Base-by-base conservation (phyloP, 768 basidiomycete species). In the Pulveroboletus sp. region DNA sequence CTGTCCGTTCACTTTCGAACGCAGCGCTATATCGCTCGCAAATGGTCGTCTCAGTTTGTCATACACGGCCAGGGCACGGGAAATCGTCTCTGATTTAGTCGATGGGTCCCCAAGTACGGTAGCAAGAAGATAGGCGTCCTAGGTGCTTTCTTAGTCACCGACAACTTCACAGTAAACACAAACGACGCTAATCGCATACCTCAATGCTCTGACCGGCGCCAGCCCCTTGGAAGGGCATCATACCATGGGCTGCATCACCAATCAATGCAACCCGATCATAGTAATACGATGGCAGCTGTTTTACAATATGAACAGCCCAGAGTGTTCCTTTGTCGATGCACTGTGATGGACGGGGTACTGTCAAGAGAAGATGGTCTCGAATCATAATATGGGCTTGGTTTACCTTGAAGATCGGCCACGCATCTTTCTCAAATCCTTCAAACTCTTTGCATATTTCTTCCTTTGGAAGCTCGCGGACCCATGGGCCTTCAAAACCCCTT, bases 291-390 rank as follows among this genome's bases (percentile, higher is more conserved):
- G 69, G 69, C 18, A 88, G 63, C 6, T 81, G 76, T 45, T 71
- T 72, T 3, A 81, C 68, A 5, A 72, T 76, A 58, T 86, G 80
- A 28, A 89, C 75, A 0, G 81, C 82, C 86, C 86, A 88, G 33
- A 78, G 68, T 21, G 73, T 65, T 2, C 79, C 73, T 40, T 68
- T 72, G 4, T 79, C 75, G 18, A 79, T 70, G 54, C 79, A 80
- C 83, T 85, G 44, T 24, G 33, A 3, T 28, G 42, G 17, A 39
- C 4, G n/a, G 5, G 14, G 12, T 15, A 11, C 37, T 15, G 55
- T 39, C 53, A 56, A 41, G 28, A 28, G 18, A 47, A 12, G 10
- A 54, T 6, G 27, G 10, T 18, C 3, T 18, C 3, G 35, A 44
- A 14, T 28, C 2, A n/a, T 24, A 8, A 31, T 8, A 12, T 6